Base-by-base conservation (phyloP, 148 eudicot species). In the Persicaria tinctoria region DNA sequence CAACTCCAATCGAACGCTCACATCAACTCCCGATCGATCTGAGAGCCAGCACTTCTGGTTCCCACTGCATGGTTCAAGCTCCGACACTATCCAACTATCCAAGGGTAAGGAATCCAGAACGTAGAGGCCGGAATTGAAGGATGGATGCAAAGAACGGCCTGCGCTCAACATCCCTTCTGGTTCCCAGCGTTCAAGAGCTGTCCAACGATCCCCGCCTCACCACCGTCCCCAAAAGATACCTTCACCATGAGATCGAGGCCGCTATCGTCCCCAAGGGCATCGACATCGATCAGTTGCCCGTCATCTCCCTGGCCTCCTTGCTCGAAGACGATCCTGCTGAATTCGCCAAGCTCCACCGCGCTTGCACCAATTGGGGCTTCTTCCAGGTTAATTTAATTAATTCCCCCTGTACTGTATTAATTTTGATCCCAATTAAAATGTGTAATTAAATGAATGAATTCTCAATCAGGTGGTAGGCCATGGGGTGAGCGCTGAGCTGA, bases 351-450 rank as follows among this genome's bases (percentile, higher is more conserved):
- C 62, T 83, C 38, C 83, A 70, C 73, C 63, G n/a, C 2, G 74
- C 83, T 7, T 83, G 83, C 73, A 74, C 73, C 60, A 54, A 83
- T 3, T 83, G 83, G 83, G 81, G 86, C 9, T 80, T 83, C 72
- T 83, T 83, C 53, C 86, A 83, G 86, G 85, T 79, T 0, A 23
- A 23, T 23, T 53, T 3, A 5, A 53, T 53, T 3, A 5, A 53
- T 8, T 5, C 3, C 56, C 56, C 56, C 41, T n/a, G n/a, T n/a
- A n/a, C 0, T 32, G 23, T 32, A 32, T 23, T 23, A 23, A 23
- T 23, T 23, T 23, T 23, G 27, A 23, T 23, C 27, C 27, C 27
- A 23, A 23, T 23, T 23, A 23, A 23, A 23, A 23, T 23, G 27
- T 23, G 0, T 23, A 23, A 23, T 23, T 0, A 23, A 23, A 23